Evolutionary conservation across 805 yeast species (phyloP).

Genomic region (Metschnikowia drakensbergensis): DNA sequence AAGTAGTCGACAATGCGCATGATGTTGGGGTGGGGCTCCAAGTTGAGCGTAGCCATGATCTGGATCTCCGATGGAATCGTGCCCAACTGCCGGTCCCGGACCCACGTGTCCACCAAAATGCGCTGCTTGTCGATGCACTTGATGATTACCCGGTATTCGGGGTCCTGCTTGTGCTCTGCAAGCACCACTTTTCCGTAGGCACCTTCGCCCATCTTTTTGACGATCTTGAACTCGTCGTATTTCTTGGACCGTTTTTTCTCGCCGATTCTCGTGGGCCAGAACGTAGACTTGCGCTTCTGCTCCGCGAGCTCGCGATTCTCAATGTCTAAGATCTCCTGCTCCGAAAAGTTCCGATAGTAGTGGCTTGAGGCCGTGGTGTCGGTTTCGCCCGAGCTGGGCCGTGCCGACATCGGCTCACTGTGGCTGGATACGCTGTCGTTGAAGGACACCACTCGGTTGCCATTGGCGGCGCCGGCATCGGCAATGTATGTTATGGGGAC

Average conservation of each 20-base stretch:
- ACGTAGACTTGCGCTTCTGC: slow-evolving; percentile 32
- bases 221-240: slow-evolving; percentile 62
- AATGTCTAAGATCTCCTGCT: slow-evolving; percentile 38
- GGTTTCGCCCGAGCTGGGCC: slow-evolving; percentile 10
- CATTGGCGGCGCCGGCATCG: slow-evolving; percentile 4
- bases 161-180: slow-evolving; percentile 63
- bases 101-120: slow-evolving; percentile 96
- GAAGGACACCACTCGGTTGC: slow-evolving; percentile 4
- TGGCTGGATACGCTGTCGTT: slow-evolving; percentile 10
- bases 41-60: slow-evolving; percentile 76
- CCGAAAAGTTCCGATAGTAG: slow-evolving; percentile 29
- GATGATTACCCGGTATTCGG: slow-evolving; percentile 64
- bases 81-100: slow-evolving; percentile 83
- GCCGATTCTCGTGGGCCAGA: slow-evolving; percentile 58
- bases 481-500: slow-evolving; percentile 23
- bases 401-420: slow-evolving; percentile 4
- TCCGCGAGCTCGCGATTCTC: slow-evolving; percentile 45
- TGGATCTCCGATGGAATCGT: slow-evolving; percentile 96
- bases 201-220: slow-evolving; percentile 89
- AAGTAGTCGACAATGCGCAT: slow-evolving; percentile 84
- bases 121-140: slow-evolving; percentile 90
- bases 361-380: slow-evolving; percentile 8
- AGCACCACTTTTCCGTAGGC: slow-evolving; percentile 93
- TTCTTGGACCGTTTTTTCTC: slow-evolving; percentile 64
- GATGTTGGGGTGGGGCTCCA: slow-evolving; percentile 81